Evolutionary conservation across 768 basidiomycete genomes (phyloP), one percentile per base, ranked within the genome.

Genomic region (Lactarius quietus): DNA sequence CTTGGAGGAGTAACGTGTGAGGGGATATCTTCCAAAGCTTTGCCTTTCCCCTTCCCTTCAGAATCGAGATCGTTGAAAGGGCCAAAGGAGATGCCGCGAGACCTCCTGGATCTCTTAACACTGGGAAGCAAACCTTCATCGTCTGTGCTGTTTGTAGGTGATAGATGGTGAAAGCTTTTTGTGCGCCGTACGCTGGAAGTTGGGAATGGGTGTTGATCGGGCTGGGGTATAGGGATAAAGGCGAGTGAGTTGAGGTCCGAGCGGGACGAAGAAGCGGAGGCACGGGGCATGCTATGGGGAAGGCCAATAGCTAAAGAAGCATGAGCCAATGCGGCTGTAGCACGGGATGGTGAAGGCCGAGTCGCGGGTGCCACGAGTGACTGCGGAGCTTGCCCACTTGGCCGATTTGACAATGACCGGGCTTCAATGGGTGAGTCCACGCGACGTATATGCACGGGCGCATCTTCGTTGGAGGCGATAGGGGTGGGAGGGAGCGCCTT

Each of bases 301-400:
- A 87, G 76, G 55, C 87, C 85, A 31, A 89, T 71, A 23, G 85
- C 86, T 33, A 87, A 72, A 2, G 83, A 77, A 35, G 88, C 82
- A 48, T 84, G 86, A 36, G 83, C 82, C 26, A 84, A 76, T 38
- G 82, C 81, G 33, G 79, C 65, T 23, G 79, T 74, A 10, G 75
- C 64, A 51, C 73, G 72, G 52, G 76, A 71, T 14, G 76, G 59
- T 31, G 65, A 62, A 35, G 61, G 51, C 28, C 65, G 61, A 53
- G 12, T 17, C 15, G 39, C 38, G 26, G 60, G 23, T 38, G 56
- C 20, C 28, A 20, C 20, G 31, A 55, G 33, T 20, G 61, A 20
- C 33, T 33, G 48, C n/a, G 23, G 56, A 36, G 39, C 29, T 23
- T 59, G 65, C 29, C 12, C 29, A 7, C 48, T 59, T 62, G 56